Percentiles rank a stretch among this genome's conserved stretches.
phyloP scores from a whole-genome alignment of 257 asterid species.

The Plantago elongata region DNA sequence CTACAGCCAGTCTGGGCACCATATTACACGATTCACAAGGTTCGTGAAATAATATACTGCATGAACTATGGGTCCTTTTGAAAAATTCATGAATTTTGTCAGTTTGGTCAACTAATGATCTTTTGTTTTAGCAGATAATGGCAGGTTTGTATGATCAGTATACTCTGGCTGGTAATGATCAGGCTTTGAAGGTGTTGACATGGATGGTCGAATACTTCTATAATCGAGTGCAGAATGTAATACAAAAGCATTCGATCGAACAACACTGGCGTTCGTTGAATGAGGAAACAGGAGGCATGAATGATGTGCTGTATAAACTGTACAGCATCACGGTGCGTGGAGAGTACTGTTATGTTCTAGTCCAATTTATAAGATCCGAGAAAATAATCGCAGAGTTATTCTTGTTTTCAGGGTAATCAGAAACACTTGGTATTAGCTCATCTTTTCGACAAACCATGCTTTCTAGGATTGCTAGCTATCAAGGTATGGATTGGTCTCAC shows the following conservation, averaged over 20 bases:
- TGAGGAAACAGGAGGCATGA: slow-evolving; percentile 98
- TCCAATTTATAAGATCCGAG: not conserved
- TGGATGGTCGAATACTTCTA: slow-evolving; percentile 87
- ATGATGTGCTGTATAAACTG: slow-evolving; percentile 72
- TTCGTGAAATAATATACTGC: slow-evolving; percentile 7
- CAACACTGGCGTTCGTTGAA: slow-evolving; percentile 68
- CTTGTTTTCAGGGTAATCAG: slow-evolving; percentile 58
- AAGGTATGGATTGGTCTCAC: slow-evolving; percentile 37
- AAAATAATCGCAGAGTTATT: slow-evolving; percentile 3
- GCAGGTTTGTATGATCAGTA: slow-evolving; percentile 91
- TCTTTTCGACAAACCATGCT: slow-evolving; percentile 93
- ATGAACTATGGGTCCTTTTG: not conserved
- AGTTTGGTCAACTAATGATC: slow-evolving; percentile 1
- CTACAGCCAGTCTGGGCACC: slow-evolving; percentile 87
- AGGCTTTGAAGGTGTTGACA: slow-evolving; percentile 49
- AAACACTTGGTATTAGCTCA: slow-evolving; percentile 79
- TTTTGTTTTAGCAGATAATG: slow-evolving; percentile 43
- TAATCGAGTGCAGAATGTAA: slow-evolving; percentile 70
- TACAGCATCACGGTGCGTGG: slow-evolving; percentile 60
- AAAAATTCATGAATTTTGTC: not conserved
- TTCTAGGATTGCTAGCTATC: slow-evolving; percentile 74
- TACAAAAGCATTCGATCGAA: slow-evolving; percentile 51
- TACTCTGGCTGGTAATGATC: slow-evolving; percentile 46
- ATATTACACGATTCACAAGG: slow-evolving; percentile 91
- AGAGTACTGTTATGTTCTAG: not conserved